Evolutionary conservation across 257 asterid genomes (phyloP), one percentile per base, ranked within the genome.

Genomic region (Solanum habrochaites): DNA sequence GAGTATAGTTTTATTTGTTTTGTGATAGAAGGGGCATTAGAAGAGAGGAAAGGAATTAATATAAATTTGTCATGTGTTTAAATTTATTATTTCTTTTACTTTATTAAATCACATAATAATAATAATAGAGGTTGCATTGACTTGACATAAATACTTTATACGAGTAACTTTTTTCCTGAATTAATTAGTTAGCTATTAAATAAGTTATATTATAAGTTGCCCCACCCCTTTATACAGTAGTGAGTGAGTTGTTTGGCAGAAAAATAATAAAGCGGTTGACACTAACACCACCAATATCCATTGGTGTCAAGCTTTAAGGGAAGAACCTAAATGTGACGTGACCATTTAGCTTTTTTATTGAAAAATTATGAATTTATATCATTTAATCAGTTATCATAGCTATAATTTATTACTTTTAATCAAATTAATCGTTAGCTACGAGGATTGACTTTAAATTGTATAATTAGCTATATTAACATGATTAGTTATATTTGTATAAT

Each of bases 371-470:
- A 39, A 39, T 39, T 39, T 39, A 39, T 39, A 39, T 7, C 0
- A 39, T 39, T 39, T 39, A 39, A 39, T 39, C 7, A 39, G 2
- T 1, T 6, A 37, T 37, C 40, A 31, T 31, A 31, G 32, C 2
- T 31, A 31, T 31, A 31, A 3, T 31, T 31, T 3, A 31, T 3
- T 31, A 31, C 3, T 31, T 31, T 31, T 3, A 2, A 31, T 3
- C 32, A 31, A 0, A 3, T 31, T 31, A 31, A 31, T 31, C n/a
- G n/a, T n/a, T n/a, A n/a, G n/a, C n/a, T 31, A 7, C 0, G 42
- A 0, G 42, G 9, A 0, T 7, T 0, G 9, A 39, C 0, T 7
- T 39, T 1, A 7, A 7, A 7, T 39, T 1, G 9, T 39, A 7
- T 39, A 39, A 39, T 39, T 39, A 39, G 9, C 1, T 1, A 39